Evolutionary conservation across 257 asterid genomes (phyloP).

Genomic region (Leonotis leonurus): DNA sequence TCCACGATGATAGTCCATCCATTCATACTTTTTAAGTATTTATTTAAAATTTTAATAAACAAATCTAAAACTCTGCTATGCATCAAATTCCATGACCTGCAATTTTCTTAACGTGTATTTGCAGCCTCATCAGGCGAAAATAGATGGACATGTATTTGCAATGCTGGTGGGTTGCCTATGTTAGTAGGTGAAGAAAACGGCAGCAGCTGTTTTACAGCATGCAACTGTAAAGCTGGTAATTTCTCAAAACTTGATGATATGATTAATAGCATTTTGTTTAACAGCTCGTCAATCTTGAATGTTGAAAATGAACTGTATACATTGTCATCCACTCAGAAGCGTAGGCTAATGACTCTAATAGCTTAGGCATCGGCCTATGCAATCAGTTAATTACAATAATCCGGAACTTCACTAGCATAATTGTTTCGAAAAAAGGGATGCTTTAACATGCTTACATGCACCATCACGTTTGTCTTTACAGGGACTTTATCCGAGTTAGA

Average conservation of each 20-base stretch:
- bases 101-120: conserved; percentile 21
- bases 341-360: neutral
- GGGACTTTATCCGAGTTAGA: conserved; percentile 41
- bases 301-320: neutral
- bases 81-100: conserved; percentile 12
- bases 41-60: neutral
- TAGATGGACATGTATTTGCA: conserved; percentile 68
- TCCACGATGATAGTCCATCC: too few relatives aligned
- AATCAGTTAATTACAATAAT: neutral
- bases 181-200: conserved; percentile 36
- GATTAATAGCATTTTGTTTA: neutral
- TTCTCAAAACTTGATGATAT: conserved; percentile 3
- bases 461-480: conserved; percentile 23
- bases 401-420: conserved; percentile 2
- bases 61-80: neutral
- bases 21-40: too few relatives aligned
- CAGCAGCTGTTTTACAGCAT: conserved; percentile 61
- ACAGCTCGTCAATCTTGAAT: neutral
- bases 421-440: neutral
- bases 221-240: conserved; percentile 77
- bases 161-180: conserved; percentile 55
- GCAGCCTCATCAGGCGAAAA: conserved; percentile 44
- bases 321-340: neutral
- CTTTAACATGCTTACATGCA: neutral
- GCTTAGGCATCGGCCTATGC: too few relatives aligned